phyloP scores from a whole-genome alignment of 306 rosid species.

The Cicer bijugum region DNA sequence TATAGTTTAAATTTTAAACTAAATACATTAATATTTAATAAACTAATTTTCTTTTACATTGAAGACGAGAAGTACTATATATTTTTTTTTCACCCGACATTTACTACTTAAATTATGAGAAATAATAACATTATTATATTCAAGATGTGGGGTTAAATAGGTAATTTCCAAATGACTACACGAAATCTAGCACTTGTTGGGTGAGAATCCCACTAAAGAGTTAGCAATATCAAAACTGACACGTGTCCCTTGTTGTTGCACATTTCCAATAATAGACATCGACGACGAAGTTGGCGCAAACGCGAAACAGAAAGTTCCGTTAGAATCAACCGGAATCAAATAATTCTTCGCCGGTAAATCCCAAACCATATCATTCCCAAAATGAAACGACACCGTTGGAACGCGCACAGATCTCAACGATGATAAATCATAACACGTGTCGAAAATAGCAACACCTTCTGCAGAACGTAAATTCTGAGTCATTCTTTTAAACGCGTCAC shows the following conservation, averaged over 20 bases:
- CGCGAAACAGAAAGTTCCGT: constrained; percentile 81
- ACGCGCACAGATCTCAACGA: constrained; percentile 56
- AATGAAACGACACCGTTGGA: constrained; percentile 79
- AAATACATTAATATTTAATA: no score
- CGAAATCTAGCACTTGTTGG: constrained; percentile 61
- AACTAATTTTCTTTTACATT: no score
- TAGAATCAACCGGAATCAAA: constrained; percentile 68
- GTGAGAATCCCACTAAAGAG: constrained; percentile 67
- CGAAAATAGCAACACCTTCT: constrained; percentile 61
- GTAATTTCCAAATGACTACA: constrained; percentile 13
- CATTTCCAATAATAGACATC: constrained; percentile 77
- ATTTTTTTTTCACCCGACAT: no score
- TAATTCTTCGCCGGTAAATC: constrained; percentile 76
- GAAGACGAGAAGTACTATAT: no score
- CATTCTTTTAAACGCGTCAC: constrained; percentile 64
- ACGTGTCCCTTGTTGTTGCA: constrained; percentile 98
- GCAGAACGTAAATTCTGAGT: constrained; percentile 57
- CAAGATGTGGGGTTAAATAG: constrained; percentile 38
- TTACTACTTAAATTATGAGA: neutral
- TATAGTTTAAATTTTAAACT: no score
- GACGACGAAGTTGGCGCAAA: constrained; percentile 81
- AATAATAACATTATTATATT: neutral
- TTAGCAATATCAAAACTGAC: constrained; percentile 74
- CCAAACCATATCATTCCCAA: constrained; percentile 54
- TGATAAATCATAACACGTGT: constrained; percentile 83